Evolutionary conservation across 2,329 filamentous ascomycete species (phyloP).

Genomic region (Alternaria triticina): DNA sequence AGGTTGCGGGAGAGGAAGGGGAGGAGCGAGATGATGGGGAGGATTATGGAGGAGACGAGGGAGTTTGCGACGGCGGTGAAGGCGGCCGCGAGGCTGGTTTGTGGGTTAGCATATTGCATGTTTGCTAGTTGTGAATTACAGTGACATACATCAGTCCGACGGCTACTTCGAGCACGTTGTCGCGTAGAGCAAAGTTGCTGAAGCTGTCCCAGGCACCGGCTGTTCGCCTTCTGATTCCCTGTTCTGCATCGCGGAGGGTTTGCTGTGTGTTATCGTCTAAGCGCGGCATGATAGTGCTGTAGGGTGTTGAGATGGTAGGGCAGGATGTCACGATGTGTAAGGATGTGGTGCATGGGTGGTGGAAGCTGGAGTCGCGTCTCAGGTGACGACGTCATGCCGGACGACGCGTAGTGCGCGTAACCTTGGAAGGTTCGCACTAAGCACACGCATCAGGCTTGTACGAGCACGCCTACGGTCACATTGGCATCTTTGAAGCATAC

Average conservation of each 20-base stretch:
- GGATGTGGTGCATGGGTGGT: neutral
- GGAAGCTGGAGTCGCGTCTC: neutral
- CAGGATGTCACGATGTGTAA: neutral
- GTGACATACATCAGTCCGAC: slow-evolving; percentile 71
- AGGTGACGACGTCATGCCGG: slow-evolving; percentile 5
- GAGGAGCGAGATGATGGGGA: slow-evolving; percentile 72
- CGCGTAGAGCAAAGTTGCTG: slow-evolving; percentile 74
- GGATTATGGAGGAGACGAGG: slow-evolving; percentile 72
- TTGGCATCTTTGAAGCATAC: neutral
- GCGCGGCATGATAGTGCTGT: slow-evolving; percentile 31
- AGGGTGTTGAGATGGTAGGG: neutral
- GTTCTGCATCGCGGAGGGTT: slow-evolving; percentile 57
- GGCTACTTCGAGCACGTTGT: slow-evolving; percentile 77
- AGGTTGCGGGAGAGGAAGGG: slow-evolving; percentile 74
- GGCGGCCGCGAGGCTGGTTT: slow-evolving; percentile 67
- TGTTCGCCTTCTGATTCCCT: slow-evolving; percentile 52
- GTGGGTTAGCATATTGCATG: neutral
- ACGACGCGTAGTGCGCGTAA: neutral
- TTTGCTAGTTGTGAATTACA: too few species aligned
- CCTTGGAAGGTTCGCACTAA: neutral
- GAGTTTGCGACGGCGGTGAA: slow-evolving; percentile 76
- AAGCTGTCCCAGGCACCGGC: slow-evolving; percentile 67
- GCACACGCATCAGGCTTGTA: neutral
- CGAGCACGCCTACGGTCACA: neutral
- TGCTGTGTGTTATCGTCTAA: slow-evolving; percentile 44